phyloP scores from a whole-genome alignment of 495 filamentous ascomycete genomes.

The Trichocladium uniseriatum region DNA sequence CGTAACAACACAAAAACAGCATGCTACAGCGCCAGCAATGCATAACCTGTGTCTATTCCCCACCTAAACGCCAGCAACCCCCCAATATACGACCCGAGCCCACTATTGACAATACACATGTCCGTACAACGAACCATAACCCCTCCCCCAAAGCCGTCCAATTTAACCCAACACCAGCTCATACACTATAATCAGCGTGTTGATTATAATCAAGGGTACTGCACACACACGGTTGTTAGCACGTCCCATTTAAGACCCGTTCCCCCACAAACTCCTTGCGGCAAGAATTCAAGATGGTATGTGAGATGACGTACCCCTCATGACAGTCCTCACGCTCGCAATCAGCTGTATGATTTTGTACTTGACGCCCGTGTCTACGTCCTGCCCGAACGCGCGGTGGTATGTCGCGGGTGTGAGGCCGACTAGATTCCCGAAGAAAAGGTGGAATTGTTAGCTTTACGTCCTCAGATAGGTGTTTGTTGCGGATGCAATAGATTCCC shows the following conservation, averaged over 20 bases:
- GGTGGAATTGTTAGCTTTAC: too few species aligned
- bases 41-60: neutral
- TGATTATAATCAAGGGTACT: conserved; percentile 94
- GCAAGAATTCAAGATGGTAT: too few species aligned
- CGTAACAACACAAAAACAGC: too few species aligned
- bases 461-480: too few species aligned
- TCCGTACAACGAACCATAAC: neutral
- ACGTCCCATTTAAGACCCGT: too few species aligned
- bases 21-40: neutral
- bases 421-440: too few species aligned
- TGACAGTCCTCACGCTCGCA: conserved; percentile 79
- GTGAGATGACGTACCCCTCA: conserved; percentile 71
- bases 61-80: neutral
- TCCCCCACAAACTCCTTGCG: too few species aligned
- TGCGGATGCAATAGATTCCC: too few species aligned
- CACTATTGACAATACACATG: neutral
- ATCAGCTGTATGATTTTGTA: conserved; percentile 82
- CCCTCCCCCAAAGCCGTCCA: neutral
- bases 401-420: conserved; percentile 59
- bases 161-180: conserved; percentile 76
- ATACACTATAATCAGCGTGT: conserved; percentile 82
- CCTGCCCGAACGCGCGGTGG: conserved; percentile 67
- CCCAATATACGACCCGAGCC: neutral
- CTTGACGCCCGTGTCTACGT: conserved; percentile 70
- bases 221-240: neutral